phyloP scores from a whole-genome alignment of 2,329 filamentous ascomycete species.

The Cadophora sp. region DNA sequence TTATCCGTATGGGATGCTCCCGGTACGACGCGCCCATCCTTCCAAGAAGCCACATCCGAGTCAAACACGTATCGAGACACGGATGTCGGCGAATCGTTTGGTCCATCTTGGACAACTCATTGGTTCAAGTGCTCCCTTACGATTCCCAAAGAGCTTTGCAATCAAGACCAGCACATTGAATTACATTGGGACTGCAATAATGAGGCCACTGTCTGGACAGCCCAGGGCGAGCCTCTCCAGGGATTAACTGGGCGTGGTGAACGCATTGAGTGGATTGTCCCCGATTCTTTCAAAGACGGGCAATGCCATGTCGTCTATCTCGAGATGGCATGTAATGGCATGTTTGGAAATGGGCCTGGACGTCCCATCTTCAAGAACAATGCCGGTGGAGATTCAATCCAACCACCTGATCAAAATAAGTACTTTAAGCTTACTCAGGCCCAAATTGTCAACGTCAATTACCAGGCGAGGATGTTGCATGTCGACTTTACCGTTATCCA shows the following conservation, averaged over 20 bases:
- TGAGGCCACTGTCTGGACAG: constrained; percentile 92
- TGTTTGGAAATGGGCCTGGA: constrained; percentile 87
- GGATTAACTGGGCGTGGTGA: constrained; percentile 91
- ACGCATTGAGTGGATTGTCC: constrained; percentile 89
- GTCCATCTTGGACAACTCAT: constrained; percentile 96
- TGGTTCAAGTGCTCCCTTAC: constrained; percentile 90
- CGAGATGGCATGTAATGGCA: constrained; percentile 98
- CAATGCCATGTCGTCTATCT: constrained; percentile 91
- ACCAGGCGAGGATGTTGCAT: constrained; percentile 80
- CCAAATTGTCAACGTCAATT: constrained; percentile 87
- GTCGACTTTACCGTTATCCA: constrained; percentile 97
- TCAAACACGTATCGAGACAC: constrained; percentile 75
- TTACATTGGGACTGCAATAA: constrained; percentile 96
- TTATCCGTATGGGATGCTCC: constrained; percentile 88
- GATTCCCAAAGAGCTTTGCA: constrained; percentile 73
- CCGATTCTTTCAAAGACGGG: constrained; percentile 80
- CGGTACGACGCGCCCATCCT: constrained; percentile 78
- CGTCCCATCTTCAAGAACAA: constrained; percentile 15
- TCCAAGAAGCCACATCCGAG: constrained; percentile 73
- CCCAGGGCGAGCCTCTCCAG: constrained; percentile 86
- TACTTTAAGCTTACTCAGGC: constrained; percentile 79
- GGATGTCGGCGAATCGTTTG: constrained; percentile 79
- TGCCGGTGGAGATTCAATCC: constrained; percentile 80
- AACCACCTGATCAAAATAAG: constrained; percentile 83
- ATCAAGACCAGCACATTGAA: constrained; percentile 81